phyloP scores from a whole-genome alignment of 2,329 filamentous ascomycete species.

The Periconia digitata region DNA sequence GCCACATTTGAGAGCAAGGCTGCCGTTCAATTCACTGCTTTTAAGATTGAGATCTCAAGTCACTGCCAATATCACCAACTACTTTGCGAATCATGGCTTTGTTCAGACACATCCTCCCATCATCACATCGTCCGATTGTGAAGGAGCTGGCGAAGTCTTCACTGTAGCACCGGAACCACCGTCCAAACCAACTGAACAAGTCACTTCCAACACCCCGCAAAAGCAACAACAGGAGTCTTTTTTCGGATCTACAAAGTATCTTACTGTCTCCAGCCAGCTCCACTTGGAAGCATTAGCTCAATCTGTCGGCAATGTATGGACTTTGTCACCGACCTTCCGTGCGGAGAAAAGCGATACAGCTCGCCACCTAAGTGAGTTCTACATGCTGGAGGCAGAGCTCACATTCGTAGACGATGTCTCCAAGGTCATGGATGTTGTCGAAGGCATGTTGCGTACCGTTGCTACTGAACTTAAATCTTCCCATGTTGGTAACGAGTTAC shows the following conservation, averaged over 20 bases:
- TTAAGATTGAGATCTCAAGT: slow-evolving; percentile 81
- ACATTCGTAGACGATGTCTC: slow-evolving; percentile 73
- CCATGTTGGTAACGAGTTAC: slow-evolving; percentile 57
- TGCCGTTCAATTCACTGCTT: slow-evolving; percentile 77
- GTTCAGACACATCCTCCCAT: slow-evolving; percentile 89
- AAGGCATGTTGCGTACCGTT: slow-evolving; percentile 70
- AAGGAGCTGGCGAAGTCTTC: slow-evolving; percentile 95
- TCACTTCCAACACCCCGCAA: slow-evolving; percentile 25
- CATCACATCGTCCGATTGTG: slow-evolving; percentile 95
- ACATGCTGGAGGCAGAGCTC: slow-evolving; percentile 95
- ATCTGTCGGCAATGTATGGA: slow-evolving; percentile 88
- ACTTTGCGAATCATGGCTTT: slow-evolving; percentile 72
- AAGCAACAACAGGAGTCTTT: slow-evolving; percentile 57
- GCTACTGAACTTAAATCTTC: slow-evolving; percentile 54
- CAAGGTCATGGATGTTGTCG: slow-evolving; percentile 75
- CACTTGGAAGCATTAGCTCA: slow-evolving; percentile 92
- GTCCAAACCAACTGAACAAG: slow-evolving; percentile 15
- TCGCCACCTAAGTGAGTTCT: slow-evolving; percentile 94
- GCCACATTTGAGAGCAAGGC: slow-evolving; percentile 81
- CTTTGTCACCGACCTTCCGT: slow-evolving; percentile 88
- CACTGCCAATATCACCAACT: slow-evolving; percentile 70
- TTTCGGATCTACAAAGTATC: slow-evolving; percentile 85
- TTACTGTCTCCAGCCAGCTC: slow-evolving; percentile 92
- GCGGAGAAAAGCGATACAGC: slow-evolving; percentile 84
- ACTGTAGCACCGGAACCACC: slow-evolving; percentile 54